phyloP scores from a whole-genome alignment of 2,329 filamentous ascomycete species.

The Pseudonectria foliicola region DNA sequence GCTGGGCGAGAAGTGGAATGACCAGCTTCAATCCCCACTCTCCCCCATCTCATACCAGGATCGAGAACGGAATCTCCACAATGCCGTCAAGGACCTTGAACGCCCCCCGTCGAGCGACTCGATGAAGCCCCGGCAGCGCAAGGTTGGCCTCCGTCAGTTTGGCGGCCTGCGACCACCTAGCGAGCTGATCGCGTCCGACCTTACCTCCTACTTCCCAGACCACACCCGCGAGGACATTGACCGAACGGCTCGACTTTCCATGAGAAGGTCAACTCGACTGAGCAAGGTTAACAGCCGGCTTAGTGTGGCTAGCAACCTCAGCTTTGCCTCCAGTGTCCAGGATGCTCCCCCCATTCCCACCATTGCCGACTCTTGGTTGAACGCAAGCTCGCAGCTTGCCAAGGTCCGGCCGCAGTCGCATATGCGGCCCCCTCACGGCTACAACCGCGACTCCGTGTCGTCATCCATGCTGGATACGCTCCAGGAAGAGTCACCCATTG shows the following conservation, averaged over 20 bases:
- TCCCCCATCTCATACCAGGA: constrained; percentile 72
- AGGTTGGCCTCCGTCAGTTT: constrained; percentile 66
- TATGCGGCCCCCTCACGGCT: constrained; percentile 31
- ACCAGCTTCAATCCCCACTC: constrained; percentile 72
- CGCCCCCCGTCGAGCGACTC: constrained; percentile 45
- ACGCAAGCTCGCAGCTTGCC: constrained; percentile 32
- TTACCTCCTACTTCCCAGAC: constrained; percentile 95
- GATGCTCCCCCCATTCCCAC: constrained; percentile 93
- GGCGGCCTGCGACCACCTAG: constrained; percentile 89
- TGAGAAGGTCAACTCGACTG: constrained; percentile 81
- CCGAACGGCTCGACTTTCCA: constrained; percentile 85
- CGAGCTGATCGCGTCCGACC: constrained; percentile 92
- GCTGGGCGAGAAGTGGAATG: constrained; percentile 79
- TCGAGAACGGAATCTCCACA: constrained; percentile 59
- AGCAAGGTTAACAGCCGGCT: constrained; percentile 90
- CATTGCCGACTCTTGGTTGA: constrained; percentile 90
- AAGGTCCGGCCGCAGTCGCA: constrained; percentile 41
- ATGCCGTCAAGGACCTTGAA: constrained; percentile 51
- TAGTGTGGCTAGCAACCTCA: constrained; percentile 88
- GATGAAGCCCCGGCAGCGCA: constrained; percentile 36
- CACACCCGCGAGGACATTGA: constrained; percentile 93
- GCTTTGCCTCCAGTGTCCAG: constrained; percentile 83
- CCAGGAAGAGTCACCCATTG: constrained; percentile 80
- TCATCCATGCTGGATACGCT: constrained; percentile 85
- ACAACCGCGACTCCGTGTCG: constrained; percentile 78